These are phyloP conservation scores for Senecio squalidus DNA, from an alignment of 140 eudicot genomes.

Conservation along the genomic window DNA sequence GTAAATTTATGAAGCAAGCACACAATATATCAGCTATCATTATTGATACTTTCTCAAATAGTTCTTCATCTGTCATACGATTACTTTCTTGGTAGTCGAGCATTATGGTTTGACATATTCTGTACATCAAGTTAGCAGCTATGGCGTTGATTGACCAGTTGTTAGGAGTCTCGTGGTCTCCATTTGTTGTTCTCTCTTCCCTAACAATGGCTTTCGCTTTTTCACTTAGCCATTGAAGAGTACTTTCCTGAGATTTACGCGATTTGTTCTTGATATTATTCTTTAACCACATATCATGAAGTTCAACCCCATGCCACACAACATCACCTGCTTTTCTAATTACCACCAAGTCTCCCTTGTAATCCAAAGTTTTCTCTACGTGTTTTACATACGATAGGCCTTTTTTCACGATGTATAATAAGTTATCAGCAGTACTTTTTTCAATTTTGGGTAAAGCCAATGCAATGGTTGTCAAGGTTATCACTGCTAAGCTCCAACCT, in stretches of 20 bases:
- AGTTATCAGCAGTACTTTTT: background rate
- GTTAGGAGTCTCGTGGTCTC: background rate
- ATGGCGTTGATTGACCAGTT: background rate
- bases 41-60: conserved; percentile 2
- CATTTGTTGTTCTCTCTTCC: background rate
- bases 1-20: conserved; percentile 19
- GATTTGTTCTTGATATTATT: conserved; percentile 4
- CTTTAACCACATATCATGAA: conserved; percentile 11
- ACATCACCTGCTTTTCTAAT: background rate
- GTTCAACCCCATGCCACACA: background rate
- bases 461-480: background rate
- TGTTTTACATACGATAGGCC: background rate
- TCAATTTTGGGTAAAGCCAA: background rate
- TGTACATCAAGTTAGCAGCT: conserved; percentile 12
- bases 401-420: background rate
- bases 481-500: background rate
- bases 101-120: conserved; percentile 10
- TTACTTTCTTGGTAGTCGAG: background rate
- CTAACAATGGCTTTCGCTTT: background rate
- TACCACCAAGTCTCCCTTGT: background rate
- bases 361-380: background rate
- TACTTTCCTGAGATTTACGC: background rate
- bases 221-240: conserved; percentile 2
- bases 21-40: conserved; percentile 12
- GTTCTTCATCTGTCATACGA: background rate